Conservation (phyloP, 192 early-diverging fungal species). For the Geranomyces variabilis region DNA sequence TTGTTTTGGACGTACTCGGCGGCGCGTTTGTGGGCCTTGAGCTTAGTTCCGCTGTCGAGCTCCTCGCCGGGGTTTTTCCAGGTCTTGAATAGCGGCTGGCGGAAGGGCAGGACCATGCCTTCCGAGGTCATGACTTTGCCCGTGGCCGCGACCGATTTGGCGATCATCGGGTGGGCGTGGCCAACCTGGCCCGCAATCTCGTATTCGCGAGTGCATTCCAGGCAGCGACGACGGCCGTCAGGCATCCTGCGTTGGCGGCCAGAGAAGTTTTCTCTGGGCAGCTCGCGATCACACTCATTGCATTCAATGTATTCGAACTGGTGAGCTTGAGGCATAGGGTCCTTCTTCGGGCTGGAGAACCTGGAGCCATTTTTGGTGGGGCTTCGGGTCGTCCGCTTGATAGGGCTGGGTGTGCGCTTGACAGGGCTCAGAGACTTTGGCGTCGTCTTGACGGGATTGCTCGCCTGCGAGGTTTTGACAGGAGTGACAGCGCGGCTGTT, state of each 20-base stretch:
- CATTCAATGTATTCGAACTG: background rate
- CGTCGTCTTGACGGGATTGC: background rate
- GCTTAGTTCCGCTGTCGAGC: background rate
- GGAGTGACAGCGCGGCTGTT: no score
- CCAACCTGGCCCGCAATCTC: background rate
- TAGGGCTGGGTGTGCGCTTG: background rate
- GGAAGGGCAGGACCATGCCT: background rate
- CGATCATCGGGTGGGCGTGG: no score
- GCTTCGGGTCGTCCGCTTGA: no score
- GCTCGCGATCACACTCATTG: background rate
- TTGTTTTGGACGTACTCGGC: background rate
- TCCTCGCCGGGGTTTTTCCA: slow-evolving; percentile 12
- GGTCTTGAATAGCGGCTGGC: background rate
- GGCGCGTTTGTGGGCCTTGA: background rate
- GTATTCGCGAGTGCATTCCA: background rate
- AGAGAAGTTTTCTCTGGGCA: background rate
- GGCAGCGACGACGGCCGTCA: background rate
- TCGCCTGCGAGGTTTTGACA: background rate
- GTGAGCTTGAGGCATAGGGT: no score
- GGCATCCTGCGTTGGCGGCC: background rate
- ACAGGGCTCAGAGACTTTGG: background rate
- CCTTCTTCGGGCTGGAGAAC: no score
- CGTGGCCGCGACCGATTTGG: background rate
- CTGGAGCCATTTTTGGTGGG: no score
- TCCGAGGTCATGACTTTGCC: background rate